These are phyloP conservation scores for Immersiporthe knoxdaviesiana DNA, from an alignment of 2,329 filamentous ascomycete genomes.

Conservation along the genomic window DNA sequence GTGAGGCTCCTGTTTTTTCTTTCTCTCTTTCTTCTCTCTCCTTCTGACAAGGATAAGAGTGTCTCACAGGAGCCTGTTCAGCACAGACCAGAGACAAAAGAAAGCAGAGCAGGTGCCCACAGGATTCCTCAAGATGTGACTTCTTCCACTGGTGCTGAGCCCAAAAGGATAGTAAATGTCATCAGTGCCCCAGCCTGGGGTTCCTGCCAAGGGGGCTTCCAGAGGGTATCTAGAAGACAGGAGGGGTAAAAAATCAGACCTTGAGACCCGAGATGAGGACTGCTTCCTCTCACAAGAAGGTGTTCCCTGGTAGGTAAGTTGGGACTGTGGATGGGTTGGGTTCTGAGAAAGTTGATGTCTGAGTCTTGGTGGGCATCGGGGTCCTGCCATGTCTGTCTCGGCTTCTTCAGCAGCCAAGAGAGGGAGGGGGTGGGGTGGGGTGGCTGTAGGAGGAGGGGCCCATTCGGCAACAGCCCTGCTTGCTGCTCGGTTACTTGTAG, in stretches of 20 bases:
- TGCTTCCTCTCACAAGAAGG: neutral
- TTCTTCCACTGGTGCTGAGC: neutral
- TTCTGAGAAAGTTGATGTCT: neutral
- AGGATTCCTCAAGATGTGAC: neutral
- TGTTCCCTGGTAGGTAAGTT: neutral
- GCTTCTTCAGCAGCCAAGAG: neutral
- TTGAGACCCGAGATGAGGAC: neutral
- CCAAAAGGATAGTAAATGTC: neutral
- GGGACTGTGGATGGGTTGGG: neutral
- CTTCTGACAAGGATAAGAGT: neutral
- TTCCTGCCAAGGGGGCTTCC: neutral
- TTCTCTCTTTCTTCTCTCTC: no score
- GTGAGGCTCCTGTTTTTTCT: neutral
- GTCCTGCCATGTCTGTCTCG: neutral
- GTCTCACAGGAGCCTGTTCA: neutral
- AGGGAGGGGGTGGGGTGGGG: conserved; percentile 2
- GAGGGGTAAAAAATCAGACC: neutral
- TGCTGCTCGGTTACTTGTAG: neutral
- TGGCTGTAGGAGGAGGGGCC: conserved; percentile 1
- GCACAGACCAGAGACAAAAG: neutral
- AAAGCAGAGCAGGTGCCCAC: neutral
- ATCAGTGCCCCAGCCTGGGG: neutral
- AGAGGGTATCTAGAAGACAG: neutral
- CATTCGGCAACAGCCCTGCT: neutral
- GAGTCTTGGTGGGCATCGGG: neutral